Conservation (phyloP, 129 eudicot species). For the Flaveria linearis region DNA sequence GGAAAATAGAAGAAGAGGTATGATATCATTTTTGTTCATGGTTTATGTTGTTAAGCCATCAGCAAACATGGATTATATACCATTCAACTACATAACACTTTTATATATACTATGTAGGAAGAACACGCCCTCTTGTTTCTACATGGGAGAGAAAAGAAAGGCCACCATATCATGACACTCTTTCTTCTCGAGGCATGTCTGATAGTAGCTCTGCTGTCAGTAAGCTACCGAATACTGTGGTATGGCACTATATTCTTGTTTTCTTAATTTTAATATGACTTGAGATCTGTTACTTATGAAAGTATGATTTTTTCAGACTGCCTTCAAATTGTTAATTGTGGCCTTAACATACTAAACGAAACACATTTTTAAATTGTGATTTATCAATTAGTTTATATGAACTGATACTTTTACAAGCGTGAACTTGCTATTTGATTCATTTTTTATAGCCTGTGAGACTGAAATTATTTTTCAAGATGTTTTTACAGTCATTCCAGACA, state of each 20-base stretch:
- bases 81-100: neutral
- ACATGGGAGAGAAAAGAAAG: conserved; percentile 77
- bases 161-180: conserved; percentile 44
- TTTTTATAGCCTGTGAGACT: neutral
- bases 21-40: conserved; percentile 9
- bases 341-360: neutral
- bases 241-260: conserved; percentile 31
- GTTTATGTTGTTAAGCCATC: conserved; percentile 18
- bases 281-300: conserved; percentile 4
- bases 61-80: conserved; percentile 22
- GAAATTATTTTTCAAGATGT: neutral
- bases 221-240: conserved; percentile 40
- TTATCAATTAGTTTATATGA: neutral
- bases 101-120: conserved; percentile 41
- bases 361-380: neutral
- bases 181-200: conserved; percentile 59
- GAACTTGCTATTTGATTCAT: neutral
- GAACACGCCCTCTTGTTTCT: conserved; percentile 61
- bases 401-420: neutral
- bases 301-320: neutral
- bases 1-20: conserved; percentile 71
- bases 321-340: neutral
- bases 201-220: conserved; percentile 43
- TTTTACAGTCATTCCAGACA: neutral
- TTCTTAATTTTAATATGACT: neutral